phyloP scores from a whole-genome alignment of 2,329 filamentous ascomycete species.

The Trichoderma sp. region DNA sequence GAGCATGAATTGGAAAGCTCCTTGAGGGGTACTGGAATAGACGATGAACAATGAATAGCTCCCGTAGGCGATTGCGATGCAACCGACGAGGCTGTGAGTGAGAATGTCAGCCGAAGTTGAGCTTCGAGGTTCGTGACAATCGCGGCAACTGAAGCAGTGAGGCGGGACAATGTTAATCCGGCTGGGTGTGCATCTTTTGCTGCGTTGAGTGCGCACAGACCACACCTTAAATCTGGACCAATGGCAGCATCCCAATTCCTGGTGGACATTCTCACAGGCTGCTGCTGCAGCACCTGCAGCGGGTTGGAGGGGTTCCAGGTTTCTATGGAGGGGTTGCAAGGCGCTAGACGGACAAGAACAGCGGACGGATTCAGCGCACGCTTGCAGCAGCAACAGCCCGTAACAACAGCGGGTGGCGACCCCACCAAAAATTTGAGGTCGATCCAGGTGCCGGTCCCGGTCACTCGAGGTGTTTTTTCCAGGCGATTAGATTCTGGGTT shows the following conservation, averaged over 20 bases:
- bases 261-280: neutral
- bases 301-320: conserved; percentile 9
- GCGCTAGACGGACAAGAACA: conserved; percentile 9
- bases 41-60: neutral
- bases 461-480: conserved; percentile 24
- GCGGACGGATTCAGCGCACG: conserved; percentile 11
- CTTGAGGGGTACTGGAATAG: neutral
- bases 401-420: conserved; percentile 14
- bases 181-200: neutral
- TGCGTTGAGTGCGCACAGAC: conserved; percentile 36
- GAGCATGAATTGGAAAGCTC: neutral
- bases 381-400: neutral
- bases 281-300: conserved; percentile 2
- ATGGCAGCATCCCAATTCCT: conserved; percentile 14
- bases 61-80: neutral
- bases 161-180: conserved; percentile 35
- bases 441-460: conserved; percentile 25
- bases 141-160: neutral
- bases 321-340: neutral
- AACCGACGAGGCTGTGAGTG: conserved; percentile 3
- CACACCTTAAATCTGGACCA: conserved; percentile 39
- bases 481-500: conserved; percentile 6
- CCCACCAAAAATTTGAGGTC: conserved; percentile 30
- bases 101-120: neutral
- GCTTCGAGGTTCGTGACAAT: conserved; percentile 8